phyloP scores from a whole-genome alignment of 345 rosid species.

The Syzygium oleosum region DNA sequence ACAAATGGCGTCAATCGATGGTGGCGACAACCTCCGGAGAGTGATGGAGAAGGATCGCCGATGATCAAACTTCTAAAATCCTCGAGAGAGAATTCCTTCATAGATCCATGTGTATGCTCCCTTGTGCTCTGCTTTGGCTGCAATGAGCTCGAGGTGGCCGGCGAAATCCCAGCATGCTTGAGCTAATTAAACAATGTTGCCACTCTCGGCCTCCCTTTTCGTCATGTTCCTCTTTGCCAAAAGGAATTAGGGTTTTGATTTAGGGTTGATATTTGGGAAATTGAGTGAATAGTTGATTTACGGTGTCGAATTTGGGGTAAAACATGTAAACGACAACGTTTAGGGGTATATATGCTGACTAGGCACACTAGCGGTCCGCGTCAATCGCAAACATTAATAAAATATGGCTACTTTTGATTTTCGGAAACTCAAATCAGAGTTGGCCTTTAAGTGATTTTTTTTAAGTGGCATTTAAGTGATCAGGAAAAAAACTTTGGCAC shows the following conservation, averaged over 20 bases:
- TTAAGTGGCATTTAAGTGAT: too few relatives aligned
- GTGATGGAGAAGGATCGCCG: background rate
- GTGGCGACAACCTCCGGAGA: background rate
- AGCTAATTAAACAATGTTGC: too few relatives aligned
- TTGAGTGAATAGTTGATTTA: too few relatives aligned
- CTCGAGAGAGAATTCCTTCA: too few relatives aligned
- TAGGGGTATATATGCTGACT: background rate
- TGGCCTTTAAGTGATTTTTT: too few relatives aligned
- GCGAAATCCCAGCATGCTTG: background rate
- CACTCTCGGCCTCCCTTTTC: background rate
- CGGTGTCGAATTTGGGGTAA: background rate
- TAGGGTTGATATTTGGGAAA: background rate
- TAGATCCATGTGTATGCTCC: background rate
- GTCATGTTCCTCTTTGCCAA: too few relatives aligned
- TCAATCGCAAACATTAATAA: too few relatives aligned
- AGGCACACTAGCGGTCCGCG: rapidly evolving
- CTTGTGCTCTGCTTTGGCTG: background rate
- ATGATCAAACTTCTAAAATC: too few relatives aligned
- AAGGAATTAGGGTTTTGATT: background rate
- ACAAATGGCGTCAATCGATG: background rate
- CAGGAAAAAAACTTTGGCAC: too few relatives aligned
- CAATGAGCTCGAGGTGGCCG: background rate
- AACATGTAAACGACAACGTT: background rate
- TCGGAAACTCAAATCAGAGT: too few relatives aligned
- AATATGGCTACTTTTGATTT: too few relatives aligned